Evolutionary conservation across 768 basidiomycete species (phyloP).

Genomic region (Candolleomyces efflorescens): DNA sequence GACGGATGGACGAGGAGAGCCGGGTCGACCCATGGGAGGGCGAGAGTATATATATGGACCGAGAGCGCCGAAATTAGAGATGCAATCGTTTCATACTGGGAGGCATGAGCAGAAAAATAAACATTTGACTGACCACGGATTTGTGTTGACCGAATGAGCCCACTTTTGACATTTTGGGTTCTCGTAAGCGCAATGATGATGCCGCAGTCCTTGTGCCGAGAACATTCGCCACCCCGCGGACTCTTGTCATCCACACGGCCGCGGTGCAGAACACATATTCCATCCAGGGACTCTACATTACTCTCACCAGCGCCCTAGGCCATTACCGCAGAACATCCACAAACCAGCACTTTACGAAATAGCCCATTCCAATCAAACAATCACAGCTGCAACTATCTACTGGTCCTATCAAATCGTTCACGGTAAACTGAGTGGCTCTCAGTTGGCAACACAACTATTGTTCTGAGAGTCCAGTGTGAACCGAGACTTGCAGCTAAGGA

Average conservation of each 20-base stretch:
- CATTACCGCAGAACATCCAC: too few species aligned
- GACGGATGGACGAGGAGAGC: background rate
- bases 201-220: too few species aligned
- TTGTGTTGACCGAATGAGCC: constrained; percentile 24
- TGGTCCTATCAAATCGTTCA: background rate
- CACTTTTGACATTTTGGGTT: constrained; percentile 30
- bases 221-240: background rate
- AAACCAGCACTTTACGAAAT: too few species aligned
- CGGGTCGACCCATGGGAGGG: background rate
- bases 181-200: constrained; percentile 22
- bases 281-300: too few species aligned
- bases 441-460: background rate
- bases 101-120: constrained; percentile 11
- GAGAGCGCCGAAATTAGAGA: background rate
- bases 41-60: background rate
- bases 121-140: constrained; percentile 5
- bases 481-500: background rate
- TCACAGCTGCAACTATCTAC: background rate
- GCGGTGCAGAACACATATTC: too few species aligned
- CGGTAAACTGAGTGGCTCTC: background rate
- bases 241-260: too few species aligned
- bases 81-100: background rate
- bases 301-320: too few species aligned
- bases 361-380: background rate
- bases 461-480: background rate